Evolutionary conservation across 306 rosid species (phyloP).

Genomic region (Pyrus communis): DNA sequence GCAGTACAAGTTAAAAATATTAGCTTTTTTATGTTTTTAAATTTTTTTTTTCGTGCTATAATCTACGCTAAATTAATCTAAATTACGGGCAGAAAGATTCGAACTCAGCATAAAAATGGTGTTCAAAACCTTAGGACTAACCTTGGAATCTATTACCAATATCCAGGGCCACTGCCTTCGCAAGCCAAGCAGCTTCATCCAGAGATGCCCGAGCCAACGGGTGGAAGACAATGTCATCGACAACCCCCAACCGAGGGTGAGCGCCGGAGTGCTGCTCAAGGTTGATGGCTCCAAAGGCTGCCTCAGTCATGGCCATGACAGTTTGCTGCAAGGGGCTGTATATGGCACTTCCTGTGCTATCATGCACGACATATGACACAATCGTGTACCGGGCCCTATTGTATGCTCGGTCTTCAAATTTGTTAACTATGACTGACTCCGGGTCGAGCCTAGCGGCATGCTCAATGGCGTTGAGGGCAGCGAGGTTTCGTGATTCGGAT

Average conservation of each 20-base stretch:
- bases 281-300: slow-evolving; percentile 54
- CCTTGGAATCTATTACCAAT: slow-evolving; percentile 63
- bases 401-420: slow-evolving; percentile 52
- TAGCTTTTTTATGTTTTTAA: too few species aligned
- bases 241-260: slow-evolving; percentile 72
- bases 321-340: slow-evolving; percentile 77
- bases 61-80: too few species aligned
- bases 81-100: neutral
- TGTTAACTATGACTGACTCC: slow-evolving; percentile 55
- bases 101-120: neutral
- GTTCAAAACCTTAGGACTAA: slow-evolving; percentile 4
- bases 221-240: slow-evolving; percentile 82
- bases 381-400: slow-evolving; percentile 59
- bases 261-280: slow-evolving; percentile 68
- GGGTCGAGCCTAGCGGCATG: slow-evolving; percentile 44
- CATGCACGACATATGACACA: slow-evolving; percentile 65
- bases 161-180: slow-evolving; percentile 63
- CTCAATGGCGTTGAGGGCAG: slow-evolving; percentile 61
- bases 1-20: slow-evolving; percentile 12
- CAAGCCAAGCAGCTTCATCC: slow-evolving; percentile 81
- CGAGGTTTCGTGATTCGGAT: slow-evolving; percentile 55
- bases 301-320: slow-evolving; percentile 60
- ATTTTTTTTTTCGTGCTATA: too few species aligned
- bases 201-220: slow-evolving; percentile 58
- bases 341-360: slow-evolving; percentile 47